phyloP scores from a whole-genome alignment of 805 yeast genomes.

The Lipomyces chichibuensis region DNA sequence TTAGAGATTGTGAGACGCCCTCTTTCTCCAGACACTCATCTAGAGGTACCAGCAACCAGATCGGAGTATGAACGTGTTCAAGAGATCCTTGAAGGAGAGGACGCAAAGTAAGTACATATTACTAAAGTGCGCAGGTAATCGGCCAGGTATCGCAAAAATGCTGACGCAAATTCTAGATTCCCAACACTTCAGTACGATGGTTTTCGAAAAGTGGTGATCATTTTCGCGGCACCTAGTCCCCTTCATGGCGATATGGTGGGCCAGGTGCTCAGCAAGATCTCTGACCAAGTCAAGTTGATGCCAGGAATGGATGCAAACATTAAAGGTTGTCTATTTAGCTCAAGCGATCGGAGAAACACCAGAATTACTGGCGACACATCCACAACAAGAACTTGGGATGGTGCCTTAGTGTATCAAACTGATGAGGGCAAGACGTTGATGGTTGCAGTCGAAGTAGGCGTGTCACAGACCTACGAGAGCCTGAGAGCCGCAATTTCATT shows the following conservation, averaged over 20 bases:
- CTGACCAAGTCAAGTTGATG: not conserved
- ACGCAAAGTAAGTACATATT: not conserved
- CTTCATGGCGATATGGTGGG: constrained; percentile 4
- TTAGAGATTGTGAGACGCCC: not conserved
- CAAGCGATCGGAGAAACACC: not conserved
- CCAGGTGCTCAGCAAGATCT: not conserved
- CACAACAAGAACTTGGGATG: not conserved
- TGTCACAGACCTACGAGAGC: not conserved
- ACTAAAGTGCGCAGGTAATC: not conserved
- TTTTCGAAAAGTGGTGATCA: not conserved
- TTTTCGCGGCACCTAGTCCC: not conserved
- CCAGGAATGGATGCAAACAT: not conserved
- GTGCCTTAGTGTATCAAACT: not conserved
- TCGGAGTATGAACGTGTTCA: constrained; percentile 1
- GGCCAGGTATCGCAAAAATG: not conserved
- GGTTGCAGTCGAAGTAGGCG: not conserved
- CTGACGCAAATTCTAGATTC: not conserved
- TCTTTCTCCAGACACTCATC: not conserved
- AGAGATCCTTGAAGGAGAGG: constrained; percentile 2
- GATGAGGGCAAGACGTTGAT: not conserved
- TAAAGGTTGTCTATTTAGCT: not conserved
- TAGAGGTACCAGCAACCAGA: not conserved
- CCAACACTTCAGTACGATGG: constrained; percentile 3
- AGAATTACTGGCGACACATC: not conserved
- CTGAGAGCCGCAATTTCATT: not conserved